phyloP scores from a whole-genome alignment of 257 asterid species.

The Linderniella brevidens region DNA sequence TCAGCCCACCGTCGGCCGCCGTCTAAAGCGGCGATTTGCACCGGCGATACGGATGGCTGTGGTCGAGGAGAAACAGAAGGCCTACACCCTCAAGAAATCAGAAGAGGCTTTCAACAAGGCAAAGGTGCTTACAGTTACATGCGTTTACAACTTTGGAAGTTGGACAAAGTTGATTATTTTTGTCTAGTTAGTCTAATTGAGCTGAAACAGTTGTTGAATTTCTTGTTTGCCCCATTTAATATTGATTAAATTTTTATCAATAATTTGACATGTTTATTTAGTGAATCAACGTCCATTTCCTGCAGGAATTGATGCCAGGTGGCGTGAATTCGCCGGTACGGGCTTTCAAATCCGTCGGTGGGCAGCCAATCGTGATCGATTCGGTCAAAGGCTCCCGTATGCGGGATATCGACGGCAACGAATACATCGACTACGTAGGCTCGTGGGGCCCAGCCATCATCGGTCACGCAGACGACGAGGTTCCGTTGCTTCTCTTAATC shows the following conservation, averaged over 20 bases:
- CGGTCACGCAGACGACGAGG: conserved; percentile 99
- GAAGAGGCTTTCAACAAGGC: conserved; percentile 92
- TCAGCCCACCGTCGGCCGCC: conserved; percentile 17
- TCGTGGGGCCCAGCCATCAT: conserved; percentile 99
- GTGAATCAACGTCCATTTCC: conserved; percentile 6
- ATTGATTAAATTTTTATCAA: not conserved
- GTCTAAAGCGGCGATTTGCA: conserved; percentile 20
- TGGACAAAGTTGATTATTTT: no score
- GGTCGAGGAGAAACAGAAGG: conserved; percentile 58
- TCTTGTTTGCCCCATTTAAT: not conserved
- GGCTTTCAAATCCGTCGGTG: conserved; percentile 97
- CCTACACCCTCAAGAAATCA: conserved; percentile 68
- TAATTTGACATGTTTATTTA: not conserved
- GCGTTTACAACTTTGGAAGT: no score
- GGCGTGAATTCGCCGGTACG: conserved; percentile 99
- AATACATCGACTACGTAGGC: conserved; percentile 96
- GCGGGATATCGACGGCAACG: conserved; percentile 97
- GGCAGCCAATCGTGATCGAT: conserved; percentile 84
- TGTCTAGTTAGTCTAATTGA: no score
- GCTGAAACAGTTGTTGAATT: no score
- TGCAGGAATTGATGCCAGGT: conserved; percentile 99
- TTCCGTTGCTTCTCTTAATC: conserved; percentile 12
- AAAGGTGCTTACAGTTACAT: conserved; percentile 33
- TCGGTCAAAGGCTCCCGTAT: conserved; percentile 87
- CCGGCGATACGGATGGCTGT: conserved; percentile 48